Percentiles rank a stretch among this genome's conserved stretches.
These are phyloP conservation scores for Intubia oerlemansii DNA, from an alignment of 2,329 filamentous ascomycete genomes.

Conservation along the genomic window DNA sequence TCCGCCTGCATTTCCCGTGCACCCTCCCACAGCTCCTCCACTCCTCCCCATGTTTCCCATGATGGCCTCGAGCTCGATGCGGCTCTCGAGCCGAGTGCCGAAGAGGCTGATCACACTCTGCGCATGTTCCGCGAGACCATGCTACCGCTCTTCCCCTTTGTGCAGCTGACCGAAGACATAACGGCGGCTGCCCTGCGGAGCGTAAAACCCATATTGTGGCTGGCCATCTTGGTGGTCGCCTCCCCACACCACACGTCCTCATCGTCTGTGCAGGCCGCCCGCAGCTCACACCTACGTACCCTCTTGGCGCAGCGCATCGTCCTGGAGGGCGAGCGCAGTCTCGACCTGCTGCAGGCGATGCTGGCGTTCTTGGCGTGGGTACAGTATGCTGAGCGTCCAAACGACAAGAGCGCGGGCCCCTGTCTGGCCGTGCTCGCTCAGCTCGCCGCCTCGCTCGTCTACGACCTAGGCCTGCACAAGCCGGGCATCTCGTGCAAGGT, in stretches of 20 bases:
- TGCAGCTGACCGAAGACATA: slow-evolving; percentile 16
- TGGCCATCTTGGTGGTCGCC: slow-evolving; percentile 24
- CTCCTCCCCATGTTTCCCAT: too few relatives aligned
- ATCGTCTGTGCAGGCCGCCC: slow-evolving; percentile 15
- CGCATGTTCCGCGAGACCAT: slow-evolving; percentile 17
- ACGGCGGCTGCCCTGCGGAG: slow-evolving; percentile 17
- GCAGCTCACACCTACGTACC: slow-evolving; percentile 20
- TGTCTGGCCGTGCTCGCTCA: slow-evolving; percentile 20
- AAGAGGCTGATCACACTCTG: slow-evolving; percentile 19
- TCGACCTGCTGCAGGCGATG: slow-evolving; percentile 28
- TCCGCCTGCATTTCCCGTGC: too few relatives aligned
- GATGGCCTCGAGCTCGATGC: slow-evolving; percentile 3
- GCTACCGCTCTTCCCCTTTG: slow-evolving; percentile 22
- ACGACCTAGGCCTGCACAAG: slow-evolving; percentile 24
- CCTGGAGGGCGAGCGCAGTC: slow-evolving; percentile 22
- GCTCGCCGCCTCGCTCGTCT: slow-evolving; percentile 19
- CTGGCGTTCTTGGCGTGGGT: slow-evolving; percentile 15
- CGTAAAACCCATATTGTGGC: slow-evolving; percentile 25
- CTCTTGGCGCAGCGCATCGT: slow-evolving; percentile 22
- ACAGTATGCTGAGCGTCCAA: too few relatives aligned
- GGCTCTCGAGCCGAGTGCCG: slow-evolving; percentile 10
- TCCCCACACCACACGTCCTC: slow-evolving; percentile 18
- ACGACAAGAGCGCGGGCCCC: slow-evolving; percentile 14
- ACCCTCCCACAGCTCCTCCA: too few relatives aligned
- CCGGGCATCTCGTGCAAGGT: slow-evolving; percentile 1